Evolutionary conservation across 768 basidiomycete species (phyloP), one percentile per base, ranked within the genome.

Genomic region (Collybiopsis luxurians): DNA sequence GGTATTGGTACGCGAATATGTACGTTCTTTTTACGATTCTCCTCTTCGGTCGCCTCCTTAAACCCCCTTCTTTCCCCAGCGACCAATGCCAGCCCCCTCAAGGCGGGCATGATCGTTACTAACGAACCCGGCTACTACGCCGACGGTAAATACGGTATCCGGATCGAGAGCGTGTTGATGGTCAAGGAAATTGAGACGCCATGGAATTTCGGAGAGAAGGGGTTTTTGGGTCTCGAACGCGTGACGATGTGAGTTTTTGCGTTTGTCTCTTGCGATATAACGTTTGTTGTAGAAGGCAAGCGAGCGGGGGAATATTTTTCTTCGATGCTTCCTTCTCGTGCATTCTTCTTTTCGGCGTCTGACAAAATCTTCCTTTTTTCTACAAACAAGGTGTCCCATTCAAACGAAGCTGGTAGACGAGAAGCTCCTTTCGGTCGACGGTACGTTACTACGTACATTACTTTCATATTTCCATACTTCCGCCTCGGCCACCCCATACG

Each of bases 41-140:
- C 43, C 43, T 17, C 43, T 44, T n/a, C 43, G 6, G 6, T 34
- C 24, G 6, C 24, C 31, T 13, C 31, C 27, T 48, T 48, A n/a
- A 24, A 43, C 23, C 21, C 23, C 11, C 39, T 5, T 27, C 21
- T 53, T 42, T 27, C 19, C 17, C 40, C 24, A 84, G 86, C 78
- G 0, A 86, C 85, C 68, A 92, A 95, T 69, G 84, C 69, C 39
- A 81, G 84, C 0, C 67, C 87, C 0, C 70, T 98, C 56, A 90
- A 92, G 66, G 76, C 82, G 4, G 93, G 94, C 9, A 93, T 94
- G 90, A 92, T 92, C 0, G 77, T 98, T 24, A 94, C 93, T 0
- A 97, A 98, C 64, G 95, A 96, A 61, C 95, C 95, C 1, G 94
- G 95, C 9, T 96, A 89, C 69, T 97, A 97, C 67, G 85, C 84